Evolutionary conservation across 805 yeast species (phyloP), one percentile per base, ranked within the genome.

Genomic region (Starmerella sp.): DNA sequence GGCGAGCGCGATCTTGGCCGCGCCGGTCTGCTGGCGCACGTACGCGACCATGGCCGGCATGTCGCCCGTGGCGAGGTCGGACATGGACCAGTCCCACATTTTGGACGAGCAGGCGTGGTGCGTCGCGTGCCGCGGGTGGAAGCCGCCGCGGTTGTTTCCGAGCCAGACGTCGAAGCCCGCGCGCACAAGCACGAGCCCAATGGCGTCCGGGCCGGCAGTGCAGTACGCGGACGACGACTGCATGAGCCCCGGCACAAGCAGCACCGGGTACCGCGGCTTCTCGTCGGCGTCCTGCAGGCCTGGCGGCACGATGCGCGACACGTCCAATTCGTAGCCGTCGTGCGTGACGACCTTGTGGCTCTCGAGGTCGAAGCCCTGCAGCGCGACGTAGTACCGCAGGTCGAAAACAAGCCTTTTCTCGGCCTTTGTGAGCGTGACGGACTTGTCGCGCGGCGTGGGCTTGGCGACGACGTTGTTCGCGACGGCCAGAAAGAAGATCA

Each of bases 1-100:
- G 9, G 83, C 75, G 28, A 91, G 68, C 0, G 83, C 75, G 7
- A 90, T 70, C 69, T 67, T 64, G 5, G 56, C 54, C 10, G 62
- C 57, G 6, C 65, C 63, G 0, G 77, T 68, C 28, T 63, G 65
- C 1, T 66, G 56, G 37, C 82, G 67, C 0, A 89, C 83, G 54
- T 77, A 75, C 37, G 82, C 78, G 8, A 90, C 74, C 69, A 91
- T 72, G 17, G 86, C 75, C 0, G 95, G 85, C 43, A 93, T 68
- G 67, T 91, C 98, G 63, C 73, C 79, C 55, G 75, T 74, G 0
- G 90, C 91, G 82, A 93, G 80, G 47, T 87, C 91, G n/a, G 75
- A 69, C 51, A 93, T 76, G 64, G 86, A 91, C 98, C 98, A 91
- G 61, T 85, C 82, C 98, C 98, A 91, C 80, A 84, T 85, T 51